phyloP scores from a whole-genome alignment of 148 eudicot species.

The Amaranthus cruentus region DNA sequence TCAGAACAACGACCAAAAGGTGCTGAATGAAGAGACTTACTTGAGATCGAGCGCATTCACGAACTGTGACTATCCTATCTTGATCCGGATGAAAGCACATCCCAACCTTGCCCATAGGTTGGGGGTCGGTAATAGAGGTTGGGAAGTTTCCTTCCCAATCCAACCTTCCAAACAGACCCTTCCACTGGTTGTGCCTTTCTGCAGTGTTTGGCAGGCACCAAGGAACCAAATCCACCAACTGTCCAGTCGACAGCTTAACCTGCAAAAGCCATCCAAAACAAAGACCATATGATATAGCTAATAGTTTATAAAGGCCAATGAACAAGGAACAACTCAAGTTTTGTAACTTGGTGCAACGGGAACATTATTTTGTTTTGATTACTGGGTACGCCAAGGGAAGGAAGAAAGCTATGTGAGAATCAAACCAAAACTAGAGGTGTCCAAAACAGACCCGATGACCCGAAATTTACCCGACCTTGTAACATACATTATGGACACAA shows the following conservation, averaged over 20 bases:
- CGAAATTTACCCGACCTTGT: too few relatives aligned
- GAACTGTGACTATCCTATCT: conserved; percentile 89
- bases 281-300: too few relatives aligned
- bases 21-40: conserved; percentile 33
- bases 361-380: too few relatives aligned
- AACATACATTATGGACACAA: too few relatives aligned
- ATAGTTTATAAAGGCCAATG: too few relatives aligned
- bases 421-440: too few relatives aligned
- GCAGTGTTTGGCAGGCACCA: conserved; percentile 99
- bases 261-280: conserved; percentile 22
- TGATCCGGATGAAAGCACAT: conserved; percentile 99
- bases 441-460: too few relatives aligned
- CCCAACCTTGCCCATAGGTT: conserved; percentile 98
- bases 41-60: conserved; percentile 96
- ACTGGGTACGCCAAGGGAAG: too few relatives aligned
- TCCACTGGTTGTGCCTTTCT: conserved; percentile 97
- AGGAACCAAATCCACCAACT: conserved; percentile 88
- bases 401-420: too few relatives aligned
- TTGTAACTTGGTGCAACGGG: too few relatives aligned
- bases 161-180: conserved; percentile 91
- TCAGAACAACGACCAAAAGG: neutral
- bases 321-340: too few relatives aligned
- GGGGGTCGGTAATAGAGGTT: conserved; percentile 92
- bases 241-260: conserved; percentile 78
- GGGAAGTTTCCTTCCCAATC: conserved; percentile 99